Conservation (phyloP, 768 basidiomycete species). For the Suillus fuscotomentosus region DNA sequence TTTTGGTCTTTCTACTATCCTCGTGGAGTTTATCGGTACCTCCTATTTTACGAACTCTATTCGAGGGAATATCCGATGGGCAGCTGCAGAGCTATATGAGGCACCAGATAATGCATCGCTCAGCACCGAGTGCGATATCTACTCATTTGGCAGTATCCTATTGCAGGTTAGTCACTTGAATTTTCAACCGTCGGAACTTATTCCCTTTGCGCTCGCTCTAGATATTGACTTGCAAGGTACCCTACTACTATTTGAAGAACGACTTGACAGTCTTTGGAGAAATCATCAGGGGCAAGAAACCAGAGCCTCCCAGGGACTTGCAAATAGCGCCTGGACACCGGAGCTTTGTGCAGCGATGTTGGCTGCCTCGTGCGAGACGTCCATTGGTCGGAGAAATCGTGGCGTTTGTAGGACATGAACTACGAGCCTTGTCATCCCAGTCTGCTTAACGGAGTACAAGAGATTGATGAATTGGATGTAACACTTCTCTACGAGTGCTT, state of each 20-base stretch:
- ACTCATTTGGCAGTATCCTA: conserved; percentile 34
- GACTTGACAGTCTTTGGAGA: background rate
- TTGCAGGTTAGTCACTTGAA: conserved; percentile 4
- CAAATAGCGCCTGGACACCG: background rate
- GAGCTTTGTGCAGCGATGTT: background rate
- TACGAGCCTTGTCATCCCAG: background rate
- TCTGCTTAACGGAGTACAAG: background rate
- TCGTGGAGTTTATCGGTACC: conserved; percentile 24
- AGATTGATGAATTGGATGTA: background rate
- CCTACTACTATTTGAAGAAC: conserved; percentile 2
- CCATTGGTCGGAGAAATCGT: background rate
- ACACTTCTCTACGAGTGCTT: background rate
- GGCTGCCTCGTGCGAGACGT: background rate
- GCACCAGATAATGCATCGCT: background rate
- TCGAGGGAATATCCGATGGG: conserved; percentile 43
- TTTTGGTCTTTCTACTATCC: conserved; percentile 39
- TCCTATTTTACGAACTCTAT: conserved; percentile 30
- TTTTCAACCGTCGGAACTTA: background rate
- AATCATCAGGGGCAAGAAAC: background rate
- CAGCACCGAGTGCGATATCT: conserved; percentile 39
- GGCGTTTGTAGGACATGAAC: background rate
- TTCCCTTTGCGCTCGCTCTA: background rate
- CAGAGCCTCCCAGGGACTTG: background rate
- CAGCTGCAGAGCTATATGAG: conserved; percentile 33
- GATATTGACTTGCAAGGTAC: conserved; percentile 7